These are phyloP conservation scores for Decorospora gaudefroyi DNA, from an alignment of 2,329 filamentous ascomycete genomes.

Conservation along the genomic window DNA sequence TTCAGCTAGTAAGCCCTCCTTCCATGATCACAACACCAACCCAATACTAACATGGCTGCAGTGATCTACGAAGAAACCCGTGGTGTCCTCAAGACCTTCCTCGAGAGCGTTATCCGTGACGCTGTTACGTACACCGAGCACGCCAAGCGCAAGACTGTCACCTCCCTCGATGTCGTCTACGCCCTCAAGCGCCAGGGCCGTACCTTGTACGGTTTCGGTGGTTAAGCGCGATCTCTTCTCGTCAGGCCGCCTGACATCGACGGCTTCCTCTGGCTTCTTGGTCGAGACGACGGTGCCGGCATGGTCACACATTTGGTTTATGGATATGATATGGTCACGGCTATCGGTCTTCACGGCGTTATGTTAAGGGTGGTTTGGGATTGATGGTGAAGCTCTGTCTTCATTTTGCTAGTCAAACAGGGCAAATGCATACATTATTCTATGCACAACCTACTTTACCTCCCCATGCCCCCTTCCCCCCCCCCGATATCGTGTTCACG, in stretches of 20 bases:
- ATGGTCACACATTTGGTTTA: slow-evolving; percentile 33
- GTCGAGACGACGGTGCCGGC: slow-evolving; percentile 21
- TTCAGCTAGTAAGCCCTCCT: slow-evolving; percentile 52
- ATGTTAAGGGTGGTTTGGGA: slow-evolving; percentile 31
- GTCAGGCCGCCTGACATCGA: slow-evolving; percentile 20
- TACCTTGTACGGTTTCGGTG: slow-evolving; percentile 85
- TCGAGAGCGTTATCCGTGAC: slow-evolving; percentile 75
- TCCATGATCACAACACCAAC: slow-evolving; percentile 1
- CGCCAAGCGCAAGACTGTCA: slow-evolving; percentile 81
- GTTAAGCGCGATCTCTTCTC: slow-evolving; percentile 59
- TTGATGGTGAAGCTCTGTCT: slow-evolving; percentile 30
- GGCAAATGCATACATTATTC: slow-evolving; percentile 35
- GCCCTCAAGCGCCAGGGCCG: slow-evolving; percentile 68
- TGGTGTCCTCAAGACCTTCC: slow-evolving; percentile 77
- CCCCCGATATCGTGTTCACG: not conserved
- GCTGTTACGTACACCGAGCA: slow-evolving; percentile 79
- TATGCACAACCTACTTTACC: no score
- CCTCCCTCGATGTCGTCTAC: slow-evolving; percentile 67
- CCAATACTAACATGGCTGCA: slow-evolving; percentile 40
- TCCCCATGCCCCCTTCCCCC: not conserved
- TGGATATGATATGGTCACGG: slow-evolving; percentile 35
- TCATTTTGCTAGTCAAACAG: slow-evolving; percentile 29
- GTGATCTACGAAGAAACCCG: slow-evolving; percentile 82
- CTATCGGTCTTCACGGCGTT: slow-evolving; percentile 42
- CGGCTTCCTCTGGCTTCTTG: slow-evolving; percentile 14